Evolutionary conservation across 345 rosid genomes (phyloP).

Genomic region (Eucalyptus erythrocorys): DNA sequence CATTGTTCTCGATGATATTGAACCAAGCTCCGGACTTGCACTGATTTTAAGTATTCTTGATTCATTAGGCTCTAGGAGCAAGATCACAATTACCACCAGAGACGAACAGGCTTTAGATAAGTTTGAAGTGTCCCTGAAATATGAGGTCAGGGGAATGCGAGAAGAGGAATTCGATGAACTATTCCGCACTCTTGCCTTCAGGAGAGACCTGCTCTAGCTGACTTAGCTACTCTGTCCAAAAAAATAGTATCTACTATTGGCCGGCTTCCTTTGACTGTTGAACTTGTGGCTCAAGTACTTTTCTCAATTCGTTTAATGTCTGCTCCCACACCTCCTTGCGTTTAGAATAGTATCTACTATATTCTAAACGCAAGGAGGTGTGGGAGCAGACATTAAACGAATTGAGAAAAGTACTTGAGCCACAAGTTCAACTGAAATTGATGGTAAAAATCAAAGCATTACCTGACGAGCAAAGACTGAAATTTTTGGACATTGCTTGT

Average conservation of each 20-base stretch:
- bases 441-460: too few species aligned
- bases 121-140: not conserved
- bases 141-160: not conserved
- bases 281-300: too few species aligned
- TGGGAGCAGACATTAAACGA: too few species aligned
- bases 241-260: not conserved
- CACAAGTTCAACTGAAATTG: too few species aligned
- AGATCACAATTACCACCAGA: not conserved
- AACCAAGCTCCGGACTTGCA: not conserved
- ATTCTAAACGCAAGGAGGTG: fast-evolving
- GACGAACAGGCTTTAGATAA: not conserved
- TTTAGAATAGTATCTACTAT: too few species aligned
- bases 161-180: not conserved
- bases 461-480: too few species aligned
- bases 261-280: not conserved
- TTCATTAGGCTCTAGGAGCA: not conserved
- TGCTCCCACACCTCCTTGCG: too few species aligned
- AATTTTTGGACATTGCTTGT: too few species aligned
- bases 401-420: too few species aligned
- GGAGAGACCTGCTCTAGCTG: not conserved
- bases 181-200: not conserved
- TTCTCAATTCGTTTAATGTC: too few species aligned
- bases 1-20: not conserved
- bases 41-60: not conserved
- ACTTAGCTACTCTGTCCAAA: not conserved